Percentiles rank a stretch among this genome's conserved stretches.
phyloP scores from a whole-genome alignment of 2,329 filamentous ascomycete species.

The Plectosphaerella plurivora region DNA sequence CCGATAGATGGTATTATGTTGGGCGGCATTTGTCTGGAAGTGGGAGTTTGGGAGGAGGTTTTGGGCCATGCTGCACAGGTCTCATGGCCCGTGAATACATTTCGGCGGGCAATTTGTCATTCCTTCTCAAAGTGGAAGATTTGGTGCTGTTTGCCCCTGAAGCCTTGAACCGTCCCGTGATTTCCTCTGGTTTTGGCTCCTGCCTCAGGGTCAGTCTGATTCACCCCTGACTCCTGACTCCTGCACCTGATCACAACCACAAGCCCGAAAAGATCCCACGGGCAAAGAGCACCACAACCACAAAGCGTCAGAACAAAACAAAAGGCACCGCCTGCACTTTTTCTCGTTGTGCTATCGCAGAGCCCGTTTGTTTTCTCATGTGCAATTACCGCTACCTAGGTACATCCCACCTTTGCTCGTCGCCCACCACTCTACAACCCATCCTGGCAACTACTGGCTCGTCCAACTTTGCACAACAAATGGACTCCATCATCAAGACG shows the following conservation, averaged over 20 bases:
- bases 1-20: neutral
- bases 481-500: conserved; percentile 3
- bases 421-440: no score
- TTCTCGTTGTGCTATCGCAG: neutral
- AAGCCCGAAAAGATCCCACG: neutral
- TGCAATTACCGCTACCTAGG: neutral
- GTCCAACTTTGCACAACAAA: neutral
- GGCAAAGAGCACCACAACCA: neutral
- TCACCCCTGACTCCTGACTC: neutral
- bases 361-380: neutral
- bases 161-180: neutral
- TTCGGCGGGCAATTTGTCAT: neutral
- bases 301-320: neutral
- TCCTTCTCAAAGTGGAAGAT: no score
- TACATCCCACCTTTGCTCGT: no score
- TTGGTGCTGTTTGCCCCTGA: no score
- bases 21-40: neutral
- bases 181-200: neutral
- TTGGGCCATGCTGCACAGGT: neutral
- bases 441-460: no score
- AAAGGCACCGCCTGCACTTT: neutral
- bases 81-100: neutral
- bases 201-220: neutral
- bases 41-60: neutral
- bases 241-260: neutral